Percentiles rank a stretch among this genome's conserved stretches.
These are phyloP conservation scores for Kondoa subrosea DNA, from an alignment of 768 basidiomycete species.

Conservation along the genomic window DNA sequence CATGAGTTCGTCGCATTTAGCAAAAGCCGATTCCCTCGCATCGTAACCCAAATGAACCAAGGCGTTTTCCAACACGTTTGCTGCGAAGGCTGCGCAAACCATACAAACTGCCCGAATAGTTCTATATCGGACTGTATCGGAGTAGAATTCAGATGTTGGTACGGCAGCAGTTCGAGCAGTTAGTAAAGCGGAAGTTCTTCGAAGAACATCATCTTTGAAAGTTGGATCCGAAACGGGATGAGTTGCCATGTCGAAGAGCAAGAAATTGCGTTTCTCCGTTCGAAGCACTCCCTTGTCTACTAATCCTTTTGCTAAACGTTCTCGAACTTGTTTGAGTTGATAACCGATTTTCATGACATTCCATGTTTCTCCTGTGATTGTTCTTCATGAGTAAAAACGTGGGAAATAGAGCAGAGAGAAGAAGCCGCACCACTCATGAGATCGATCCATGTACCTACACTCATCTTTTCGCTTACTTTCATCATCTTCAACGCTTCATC, in stretches of 20 bases:
- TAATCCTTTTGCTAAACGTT: constrained; percentile 87
- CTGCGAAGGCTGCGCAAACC: constrained; percentile 81
- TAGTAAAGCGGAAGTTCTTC: constrained; percentile 57
- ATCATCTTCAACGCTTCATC: constrained; percentile 96
- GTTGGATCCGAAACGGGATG: constrained; percentile 90
- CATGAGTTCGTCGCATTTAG: constrained; percentile 80
- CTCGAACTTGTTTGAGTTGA: constrained; percentile 94
- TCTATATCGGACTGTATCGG: constrained; percentile 53
- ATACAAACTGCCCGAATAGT: constrained; percentile 64
- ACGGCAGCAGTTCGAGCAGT: constrained; percentile 67
- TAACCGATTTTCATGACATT: constrained; percentile 99
- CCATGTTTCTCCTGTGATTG: constrained; percentile 77
- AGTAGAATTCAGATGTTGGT: constrained; percentile 41
- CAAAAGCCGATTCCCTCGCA: constrained; percentile 81
- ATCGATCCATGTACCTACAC: constrained; percentile 85
- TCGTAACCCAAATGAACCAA: constrained; percentile 77
- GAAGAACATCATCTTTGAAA: constrained; percentile 68
- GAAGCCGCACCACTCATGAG: constrained; percentile 63
- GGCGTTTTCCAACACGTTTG: constrained; percentile 87
- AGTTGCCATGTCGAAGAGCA: constrained; percentile 98
- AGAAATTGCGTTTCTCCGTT: constrained; percentile 95
- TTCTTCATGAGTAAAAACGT: not conserved
- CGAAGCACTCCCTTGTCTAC: constrained; percentile 98
- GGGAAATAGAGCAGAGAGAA: constrained; percentile 5
- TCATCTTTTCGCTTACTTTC: constrained; percentile 57